Evolutionary conservation across 805 yeast species (phyloP), one percentile per base, ranked within the genome.

Genomic region (Torulaspora indica): DNA sequence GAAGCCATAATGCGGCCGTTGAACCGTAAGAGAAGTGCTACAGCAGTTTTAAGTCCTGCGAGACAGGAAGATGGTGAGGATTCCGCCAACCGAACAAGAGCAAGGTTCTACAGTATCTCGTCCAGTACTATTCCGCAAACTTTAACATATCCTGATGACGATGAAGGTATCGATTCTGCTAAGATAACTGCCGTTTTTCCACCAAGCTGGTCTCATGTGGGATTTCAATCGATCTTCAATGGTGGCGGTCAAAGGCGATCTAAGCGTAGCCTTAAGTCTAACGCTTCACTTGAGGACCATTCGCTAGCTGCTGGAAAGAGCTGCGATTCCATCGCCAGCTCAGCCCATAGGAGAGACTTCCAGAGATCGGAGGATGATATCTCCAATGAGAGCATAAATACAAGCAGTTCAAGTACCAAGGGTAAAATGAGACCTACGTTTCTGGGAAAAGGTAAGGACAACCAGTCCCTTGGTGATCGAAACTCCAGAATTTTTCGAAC

Each of bases 101-200:
- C 50, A 3, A 42, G 54, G 30, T 51, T 58, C 14, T 55, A 59
- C 36, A 58, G 63, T 47, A 48, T 61, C 13, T 56, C 66, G 9
- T 60, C 66, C 8, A 62, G 55, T 28, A 54, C 61, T 30, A 51
- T 61, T 8, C 65, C 67, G 4, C 66, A 62, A 32, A 55, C 60
- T 3, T 43, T 61, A 17, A 46, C 54, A 7, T 47, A 47, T 23
- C 49, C 56, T 30, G 52, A 43, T 25, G 56, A 51, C n/a, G 60
- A 53, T 20, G 46, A 42, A n/a, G 25, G 35, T 7, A 14, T 49
- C 2, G 52, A 45, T 38, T 45, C 62, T 6, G 49, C 54, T 2
- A 30, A 39, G 14, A 39, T 47, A 6, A 46, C 48, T 13, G 51
- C 43, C 25, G 36, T 42, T 30, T 45, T 42, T 15, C 47, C 54